phyloP scores from a whole-genome alignment of 192 early-diverging fungal species.

The Pilobolus umbonatus region DNA sequence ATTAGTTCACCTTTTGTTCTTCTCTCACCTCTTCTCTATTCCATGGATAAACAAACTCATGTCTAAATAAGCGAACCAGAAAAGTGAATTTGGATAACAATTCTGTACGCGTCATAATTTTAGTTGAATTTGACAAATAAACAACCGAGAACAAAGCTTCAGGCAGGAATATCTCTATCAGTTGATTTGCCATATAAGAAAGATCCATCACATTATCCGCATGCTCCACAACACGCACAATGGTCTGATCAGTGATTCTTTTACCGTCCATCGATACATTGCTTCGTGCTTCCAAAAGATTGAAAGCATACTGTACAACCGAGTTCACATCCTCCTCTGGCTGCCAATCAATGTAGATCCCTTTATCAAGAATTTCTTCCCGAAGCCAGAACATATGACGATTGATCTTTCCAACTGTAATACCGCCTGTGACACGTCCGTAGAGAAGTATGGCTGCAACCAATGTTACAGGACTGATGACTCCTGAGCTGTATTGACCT shows the following conservation, averaged over 20 bases:
- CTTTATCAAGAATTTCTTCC: slow-evolving; percentile 16
- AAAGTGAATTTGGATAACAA: slow-evolving; percentile 26
- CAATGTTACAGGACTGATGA: slow-evolving; percentile 27
- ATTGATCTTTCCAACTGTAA: slow-evolving; percentile 21
- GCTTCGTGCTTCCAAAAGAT: slow-evolving; percentile 24
- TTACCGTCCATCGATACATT: slow-evolving; percentile 33
- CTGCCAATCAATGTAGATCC: slow-evolving; percentile 32
- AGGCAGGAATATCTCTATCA: slow-evolving; percentile 26
- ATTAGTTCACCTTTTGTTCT: not conserved
- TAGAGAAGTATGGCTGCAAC: slow-evolving; percentile 24
- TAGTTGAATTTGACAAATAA: slow-evolving; percentile 18
- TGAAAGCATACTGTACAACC: slow-evolving; percentile 26
- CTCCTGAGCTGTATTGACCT: slow-evolving; percentile 17
- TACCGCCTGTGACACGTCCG: slow-evolving; percentile 22
- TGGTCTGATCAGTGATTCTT: slow-evolving; percentile 21
- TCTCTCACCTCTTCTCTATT: slow-evolving; percentile 24
- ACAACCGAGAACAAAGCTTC: slow-evolving; percentile 32
- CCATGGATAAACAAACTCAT: slow-evolving; percentile 35
- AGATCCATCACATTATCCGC: slow-evolving; percentile 37
- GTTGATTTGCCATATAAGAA: slow-evolving; percentile 37
- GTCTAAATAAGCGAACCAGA: slow-evolving; percentile 26
- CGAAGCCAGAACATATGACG: slow-evolving; percentile 26
- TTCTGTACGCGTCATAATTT: slow-evolving; percentile 14
- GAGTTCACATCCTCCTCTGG: slow-evolving; percentile 28
- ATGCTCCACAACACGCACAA: slow-evolving; percentile 30